These are phyloP conservation scores for Nepenthes gracilis DNA, from an alignment of 148 eudicot species.

Conservation along the genomic window DNA sequence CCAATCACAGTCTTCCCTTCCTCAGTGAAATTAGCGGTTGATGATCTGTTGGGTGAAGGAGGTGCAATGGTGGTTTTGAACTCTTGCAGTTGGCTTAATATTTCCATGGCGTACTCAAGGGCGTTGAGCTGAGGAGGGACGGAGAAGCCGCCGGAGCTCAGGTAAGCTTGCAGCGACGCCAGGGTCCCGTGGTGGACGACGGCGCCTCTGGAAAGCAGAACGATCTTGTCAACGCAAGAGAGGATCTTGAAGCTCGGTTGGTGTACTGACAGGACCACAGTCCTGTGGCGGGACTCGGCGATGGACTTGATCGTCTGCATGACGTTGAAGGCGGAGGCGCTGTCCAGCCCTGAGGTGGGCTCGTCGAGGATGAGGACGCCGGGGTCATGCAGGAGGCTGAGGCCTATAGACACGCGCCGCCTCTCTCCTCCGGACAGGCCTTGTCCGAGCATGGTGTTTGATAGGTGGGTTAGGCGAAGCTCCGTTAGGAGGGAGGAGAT, in stretches of 20 bases:
- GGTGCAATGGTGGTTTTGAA: not conserved
- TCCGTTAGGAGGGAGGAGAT: conserved; percentile 27
- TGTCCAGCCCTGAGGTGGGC: conserved; percentile 89
- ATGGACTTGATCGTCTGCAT: conserved; percentile 55
- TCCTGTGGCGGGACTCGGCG: conserved; percentile 35
- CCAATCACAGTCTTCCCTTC: conserved; percentile 8
- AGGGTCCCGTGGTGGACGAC: conserved; percentile 84
- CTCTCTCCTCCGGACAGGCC: conserved; percentile 75
- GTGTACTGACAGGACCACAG: conserved; percentile 68
- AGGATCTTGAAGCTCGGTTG: conserved; percentile 90
- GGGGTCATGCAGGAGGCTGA: conserved; percentile 74
- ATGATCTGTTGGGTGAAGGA: too few species aligned
- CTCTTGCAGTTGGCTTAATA: conserved; percentile 34
- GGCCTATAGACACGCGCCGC: conserved; percentile 80
- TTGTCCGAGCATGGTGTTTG: conserved; percentile 30
- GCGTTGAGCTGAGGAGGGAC: conserved; percentile 87
- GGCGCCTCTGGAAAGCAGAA: conserved; percentile 56
- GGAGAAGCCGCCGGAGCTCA: conserved; percentile 42
- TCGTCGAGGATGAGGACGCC: conserved; percentile 69
- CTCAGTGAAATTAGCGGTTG: not conserved
- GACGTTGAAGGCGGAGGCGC: conserved; percentile 56
- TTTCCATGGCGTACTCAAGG: conserved; percentile 87
- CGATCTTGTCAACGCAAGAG: conserved; percentile 50
- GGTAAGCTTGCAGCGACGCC: conserved; percentile 40
- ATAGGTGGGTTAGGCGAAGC: conserved; percentile 48